phyloP scores from a whole-genome alignment of 305 asterid genomes.

The Fraxinus nigra region DNA sequence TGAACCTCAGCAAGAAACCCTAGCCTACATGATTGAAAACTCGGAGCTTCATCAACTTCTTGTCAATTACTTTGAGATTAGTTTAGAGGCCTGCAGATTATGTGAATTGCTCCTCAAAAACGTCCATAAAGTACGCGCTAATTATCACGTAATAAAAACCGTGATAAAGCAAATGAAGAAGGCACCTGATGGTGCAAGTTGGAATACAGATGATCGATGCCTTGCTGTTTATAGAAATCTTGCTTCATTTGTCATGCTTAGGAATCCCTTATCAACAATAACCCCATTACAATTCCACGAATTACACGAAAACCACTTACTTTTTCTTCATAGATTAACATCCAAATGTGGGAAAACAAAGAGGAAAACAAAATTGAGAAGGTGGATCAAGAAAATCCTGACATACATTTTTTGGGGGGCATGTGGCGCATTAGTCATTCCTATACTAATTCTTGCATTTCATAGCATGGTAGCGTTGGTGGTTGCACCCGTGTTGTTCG shows the following conservation, averaged over 20 bases:
- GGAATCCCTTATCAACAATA: constrained; percentile 47
- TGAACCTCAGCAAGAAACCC: constrained; percentile 42
- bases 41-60: constrained; percentile 37
- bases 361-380: constrained; percentile 30
- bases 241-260: constrained; percentile 34
- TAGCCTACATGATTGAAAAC: constrained; percentile 25
- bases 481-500: constrained; percentile 38
- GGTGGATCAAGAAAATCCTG: constrained; percentile 30
- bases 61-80: constrained; percentile 40
- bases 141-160: constrained; percentile 28
- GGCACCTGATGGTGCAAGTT: constrained; percentile 14
- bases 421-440: constrained; percentile 31
- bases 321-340: constrained; percentile 41
- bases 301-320: constrained; percentile 36
- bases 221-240: constrained; percentile 29
- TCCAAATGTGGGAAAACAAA: constrained; percentile 35
- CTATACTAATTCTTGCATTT: constrained; percentile 31
- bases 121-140: constrained; percentile 34
- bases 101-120: constrained; percentile 53
- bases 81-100: constrained; percentile 55
- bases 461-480: constrained; percentile 40
- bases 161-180: constrained; percentile 25
- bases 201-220: constrained; percentile 21
- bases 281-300: constrained; percentile 42
- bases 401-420: constrained; percentile 27